Evolutionary conservation across 2,329 filamentous ascomycete species (phyloP), one percentile per base, ranked within the genome.

Genomic region (Verticillium alfalfae): DNA sequence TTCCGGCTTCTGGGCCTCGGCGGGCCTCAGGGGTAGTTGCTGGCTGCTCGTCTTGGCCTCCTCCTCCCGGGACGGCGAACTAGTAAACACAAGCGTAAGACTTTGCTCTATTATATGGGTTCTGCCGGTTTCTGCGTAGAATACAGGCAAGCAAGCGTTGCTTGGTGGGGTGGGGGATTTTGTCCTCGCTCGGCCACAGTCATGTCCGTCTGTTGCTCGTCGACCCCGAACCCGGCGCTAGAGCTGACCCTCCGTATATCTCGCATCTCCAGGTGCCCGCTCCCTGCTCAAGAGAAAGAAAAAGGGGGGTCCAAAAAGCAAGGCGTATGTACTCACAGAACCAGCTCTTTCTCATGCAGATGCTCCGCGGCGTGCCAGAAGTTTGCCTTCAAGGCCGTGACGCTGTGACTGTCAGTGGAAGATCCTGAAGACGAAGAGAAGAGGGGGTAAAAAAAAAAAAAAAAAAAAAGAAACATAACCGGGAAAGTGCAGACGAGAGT

Each of bases 381-480:
- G 75, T 97, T 97, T 52, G 94, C 93, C 74, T 91, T 91, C 67
- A 98, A 76, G 15, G 94, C 92, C 4, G 95, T 97, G 61, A 99
- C 87, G 75, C 93, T 96, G 70, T 65, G 36, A 56, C 12, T 63
- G 61, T 54, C 18, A 31, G 37, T 41, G 26, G 12, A 22, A 22
- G 18, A 38, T 45, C n/a, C 12, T n/a, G n/a, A 3, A 10, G 12
- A 5, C n/a, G 16, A 31, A 13, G 3, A n/a, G 12, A 5, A 34
- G 6, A 15, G 8, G 18, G 62, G 34, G 36, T 45, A 16, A 38
- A 58, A 61, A 54, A 13, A 34, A 36, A 57, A 34, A 31, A 5
- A n/a, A 36, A 34, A 64, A 64, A 34, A 59, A 31, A n/a, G n/a
- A 31, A 31, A 31, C 4, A 31, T 5, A 31, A 31, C 1, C 3